phyloP scores from a whole-genome alignment of 768 basidiomycete species.

The Arthromyces matolae region DNA sequence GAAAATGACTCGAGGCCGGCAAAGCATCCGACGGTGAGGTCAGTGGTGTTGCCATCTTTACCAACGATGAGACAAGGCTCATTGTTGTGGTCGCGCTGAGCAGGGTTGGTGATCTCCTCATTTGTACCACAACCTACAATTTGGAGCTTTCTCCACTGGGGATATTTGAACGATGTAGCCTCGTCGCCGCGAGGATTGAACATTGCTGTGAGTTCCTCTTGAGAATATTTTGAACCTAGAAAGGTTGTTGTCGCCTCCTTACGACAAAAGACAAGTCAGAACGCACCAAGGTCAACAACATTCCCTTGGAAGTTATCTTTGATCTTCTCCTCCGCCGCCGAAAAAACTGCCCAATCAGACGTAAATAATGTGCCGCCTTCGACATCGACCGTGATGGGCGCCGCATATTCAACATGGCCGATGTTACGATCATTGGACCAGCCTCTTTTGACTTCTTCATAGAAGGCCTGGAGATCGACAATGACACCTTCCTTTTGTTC shows the following conservation, averaged over 20 bases:
- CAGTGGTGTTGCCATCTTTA: constrained; percentile 32
- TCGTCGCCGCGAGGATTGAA: constrained; percentile 7
- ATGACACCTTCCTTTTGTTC: too few relatives aligned
- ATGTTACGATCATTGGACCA: constrained; percentile 20
- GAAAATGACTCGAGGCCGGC: constrained; percentile 30
- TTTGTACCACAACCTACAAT: constrained; percentile 17
- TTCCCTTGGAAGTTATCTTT: constrained; percentile 26
- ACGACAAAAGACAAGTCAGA: constrained; percentile 14
- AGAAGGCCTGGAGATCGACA: background rate
- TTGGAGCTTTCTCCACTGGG: constrained; percentile 14
- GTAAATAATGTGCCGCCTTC: constrained; percentile 19
- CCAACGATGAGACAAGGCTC: constrained; percentile 29
- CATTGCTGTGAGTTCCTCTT: constrained; percentile 5
- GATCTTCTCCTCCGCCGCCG: constrained; percentile 20
- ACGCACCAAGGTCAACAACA: constrained; percentile 29
- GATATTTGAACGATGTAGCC: constrained; percentile 17
- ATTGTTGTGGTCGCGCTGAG: constrained; percentile 18
- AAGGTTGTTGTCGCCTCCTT: constrained; percentile 19
- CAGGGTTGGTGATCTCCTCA: constrained; percentile 17
- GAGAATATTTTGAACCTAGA: constrained; percentile 21
- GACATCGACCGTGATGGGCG: constrained; percentile 25
- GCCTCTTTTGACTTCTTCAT: background rate
- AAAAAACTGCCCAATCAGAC: constrained; percentile 22
- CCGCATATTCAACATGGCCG: constrained; percentile 8
- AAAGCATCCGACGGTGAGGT: constrained; percentile 17